Base-by-base conservation (phyloP, 2,329 filamentous ascomycete genomes). In the Botrytis elliptica region DNA sequence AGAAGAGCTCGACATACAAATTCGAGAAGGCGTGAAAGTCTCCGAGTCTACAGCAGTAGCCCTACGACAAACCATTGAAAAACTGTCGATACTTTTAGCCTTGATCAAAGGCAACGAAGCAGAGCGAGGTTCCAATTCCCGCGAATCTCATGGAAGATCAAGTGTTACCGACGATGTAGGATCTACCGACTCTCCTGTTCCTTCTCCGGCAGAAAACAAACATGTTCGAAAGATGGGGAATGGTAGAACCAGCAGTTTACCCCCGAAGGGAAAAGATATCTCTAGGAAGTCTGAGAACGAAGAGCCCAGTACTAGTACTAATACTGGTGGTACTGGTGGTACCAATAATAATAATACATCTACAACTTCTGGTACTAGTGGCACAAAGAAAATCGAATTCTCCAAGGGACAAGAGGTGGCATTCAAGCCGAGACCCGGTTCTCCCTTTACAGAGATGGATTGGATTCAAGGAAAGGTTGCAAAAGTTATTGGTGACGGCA, bases 381-480 rank as follows among this genome's bases (percentile, higher is more conserved):
- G 74, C 29, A 80, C 78, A 59, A 77, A 86, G 73, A 89, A 89
- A 79, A 84, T 90, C 42, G 83, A 85, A 22, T 91, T 91, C 77
- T 83, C 85, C 74, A 88, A 88, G 76, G 87, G 87, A n/a, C 89
- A 91, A 75, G 87, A 90, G 74, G 90, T 92, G 8, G 90, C 89
- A 0, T 92, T 91, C 82, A 89, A 89, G 77, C 87, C 89, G 1
- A 91, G 90, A 79, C 82, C 84, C 33, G 79, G 83, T 12, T 84
- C 76, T 33, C 77, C 83, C 68, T 83, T 81, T 77, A 86, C 85
- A 81, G 88, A 81, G 80, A 84, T 82, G 5, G 90, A 92, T 77
- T 92, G 90, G 86, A 95, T 95, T 72, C 88, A 95, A 66, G 93
- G 93, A 69, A 91, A 92, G 74, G 93, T 95, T 70, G 91, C 92